Conservation (phyloP, 129 eudicot species). For the Logfia minima region DNA sequence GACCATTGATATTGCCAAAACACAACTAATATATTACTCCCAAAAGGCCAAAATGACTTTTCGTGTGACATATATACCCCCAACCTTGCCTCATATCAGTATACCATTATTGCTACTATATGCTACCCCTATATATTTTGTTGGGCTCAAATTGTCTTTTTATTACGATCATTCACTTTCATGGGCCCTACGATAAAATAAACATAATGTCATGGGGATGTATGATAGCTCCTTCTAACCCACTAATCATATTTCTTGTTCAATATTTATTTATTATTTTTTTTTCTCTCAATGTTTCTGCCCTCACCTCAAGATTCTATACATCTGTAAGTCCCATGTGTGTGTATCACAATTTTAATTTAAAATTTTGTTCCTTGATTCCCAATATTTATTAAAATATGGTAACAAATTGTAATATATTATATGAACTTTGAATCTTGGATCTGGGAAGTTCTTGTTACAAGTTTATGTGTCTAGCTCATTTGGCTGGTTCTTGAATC, state of each 20-base stretch:
- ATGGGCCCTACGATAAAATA: background rate
- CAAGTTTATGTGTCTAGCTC: background rate
- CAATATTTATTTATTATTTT: background rate
- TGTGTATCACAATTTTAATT: conserved; percentile 18
- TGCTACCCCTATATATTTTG: too few relatives aligned
- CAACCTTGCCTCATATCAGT: too few relatives aligned
- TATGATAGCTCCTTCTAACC: conserved; percentile 18
- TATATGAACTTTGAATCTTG: conserved; percentile 25
- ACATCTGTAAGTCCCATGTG: conserved; percentile 28
- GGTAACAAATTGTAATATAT: background rate
- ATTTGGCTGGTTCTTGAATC: conserved; percentile 4
- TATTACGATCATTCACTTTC: background rate
- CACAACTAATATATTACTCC: background rate
- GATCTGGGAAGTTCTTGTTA: conserved; percentile 13
- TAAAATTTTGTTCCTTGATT: background rate
- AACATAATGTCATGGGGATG: background rate
- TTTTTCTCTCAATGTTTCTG: too few relatives aligned
- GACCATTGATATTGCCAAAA: conserved; percentile 14
- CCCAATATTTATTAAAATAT: background rate
- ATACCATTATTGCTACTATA: too few relatives aligned
- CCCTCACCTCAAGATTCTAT: conserved; percentile 21
- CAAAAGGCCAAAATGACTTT: background rate
- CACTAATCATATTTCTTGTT: background rate
- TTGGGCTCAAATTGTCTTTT: background rate
- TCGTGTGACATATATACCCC: too few relatives aligned